Evolutionary conservation across 129 eudicot genomes (phyloP).

Genomic region (Centaurea solstitialis): DNA sequence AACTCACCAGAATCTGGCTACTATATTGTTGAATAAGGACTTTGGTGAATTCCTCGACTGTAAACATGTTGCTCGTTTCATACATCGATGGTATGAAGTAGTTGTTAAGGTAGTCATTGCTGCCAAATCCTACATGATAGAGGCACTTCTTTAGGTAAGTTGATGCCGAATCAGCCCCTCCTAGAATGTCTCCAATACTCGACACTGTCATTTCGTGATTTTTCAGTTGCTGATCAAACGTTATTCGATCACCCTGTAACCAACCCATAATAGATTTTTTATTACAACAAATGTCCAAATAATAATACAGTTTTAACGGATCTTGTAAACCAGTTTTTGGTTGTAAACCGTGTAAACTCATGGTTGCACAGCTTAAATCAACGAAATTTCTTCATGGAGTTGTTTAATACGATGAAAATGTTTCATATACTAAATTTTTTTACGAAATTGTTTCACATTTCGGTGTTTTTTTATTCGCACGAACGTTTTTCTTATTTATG

Average conservation of each 20-base stretch:
- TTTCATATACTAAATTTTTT: too few relatives aligned
- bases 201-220: slow-evolving; percentile 34
- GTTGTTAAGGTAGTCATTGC: slow-evolving; percentile 56
- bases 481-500: too few relatives aligned
- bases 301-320: neutral
- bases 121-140: slow-evolving; percentile 43
- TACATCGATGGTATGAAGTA: slow-evolving; percentile 41
- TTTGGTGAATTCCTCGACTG: slow-evolving; percentile 31
- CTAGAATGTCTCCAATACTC: slow-evolving; percentile 14
- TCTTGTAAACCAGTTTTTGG: too few relatives aligned
- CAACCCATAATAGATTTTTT: neutral
- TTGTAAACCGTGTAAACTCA: too few relatives aligned
- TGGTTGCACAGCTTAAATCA: too few relatives aligned
- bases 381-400: too few relatives aligned
- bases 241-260: slow-evolving; percentile 47
- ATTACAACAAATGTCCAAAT: neutral
- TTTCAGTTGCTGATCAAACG: slow-evolving; percentile 34
- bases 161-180: slow-evolving; percentile 27
- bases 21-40: slow-evolving; percentile 32
- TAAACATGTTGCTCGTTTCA: slow-evolving; percentile 30
- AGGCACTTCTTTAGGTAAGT: slow-evolving; percentile 38
- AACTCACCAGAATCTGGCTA: slow-evolving; percentile 34
- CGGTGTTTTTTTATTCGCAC: too few relatives aligned
- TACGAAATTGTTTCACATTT: too few relatives aligned
- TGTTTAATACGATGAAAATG: too few relatives aligned